Conservation (phyloP, 2,329 filamentous ascomycete species). For the Plectosphaerella sp. region DNA sequence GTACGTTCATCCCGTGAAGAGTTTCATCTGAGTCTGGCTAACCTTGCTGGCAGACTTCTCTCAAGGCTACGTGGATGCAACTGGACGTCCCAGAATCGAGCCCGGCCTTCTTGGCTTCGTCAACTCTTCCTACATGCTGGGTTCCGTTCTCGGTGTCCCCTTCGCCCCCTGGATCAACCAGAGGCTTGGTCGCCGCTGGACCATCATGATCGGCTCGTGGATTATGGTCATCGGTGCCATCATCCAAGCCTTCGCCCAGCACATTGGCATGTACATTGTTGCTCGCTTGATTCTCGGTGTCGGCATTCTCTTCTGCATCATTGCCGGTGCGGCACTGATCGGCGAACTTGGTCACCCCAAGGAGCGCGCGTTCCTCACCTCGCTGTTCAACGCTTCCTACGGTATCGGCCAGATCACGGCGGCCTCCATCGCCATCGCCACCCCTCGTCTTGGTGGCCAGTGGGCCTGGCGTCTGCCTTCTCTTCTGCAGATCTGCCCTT, state of each 20-base stretch:
- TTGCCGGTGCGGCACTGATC: slow-evolving; percentile 13
- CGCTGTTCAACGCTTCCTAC: slow-evolving; percentile 27
- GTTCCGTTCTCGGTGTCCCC: slow-evolving; percentile 49
- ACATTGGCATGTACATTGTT: slow-evolving; percentile 42
- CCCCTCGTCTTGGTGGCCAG: slow-evolving; percentile 7
- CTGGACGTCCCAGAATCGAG: slow-evolving; percentile 18
- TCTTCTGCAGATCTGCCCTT: not conserved
- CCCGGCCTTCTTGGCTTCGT: slow-evolving; percentile 39
- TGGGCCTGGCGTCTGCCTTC: slow-evolving; percentile 1
- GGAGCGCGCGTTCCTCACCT: slow-evolving; percentile 20
- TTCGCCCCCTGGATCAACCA: slow-evolving; percentile 49
- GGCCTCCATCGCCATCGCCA: slow-evolving; percentile 32
- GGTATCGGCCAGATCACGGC: slow-evolving; percentile 31
- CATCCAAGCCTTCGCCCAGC: slow-evolving; percentile 47
- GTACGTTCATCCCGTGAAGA: slow-evolving; percentile 11
- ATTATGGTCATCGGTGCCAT: slow-evolving; percentile 52
- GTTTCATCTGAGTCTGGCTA: not conserved
- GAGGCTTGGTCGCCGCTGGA: slow-evolving; percentile 41
- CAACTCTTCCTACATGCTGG: slow-evolving; percentile 50
- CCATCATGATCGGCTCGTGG: slow-evolving; percentile 50
- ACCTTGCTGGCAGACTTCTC: slow-evolving; percentile 9
- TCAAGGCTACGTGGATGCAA: slow-evolving; percentile 9
- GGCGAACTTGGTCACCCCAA: slow-evolving; percentile 9
- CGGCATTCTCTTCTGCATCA: slow-evolving; percentile 46
- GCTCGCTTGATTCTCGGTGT: slow-evolving; percentile 50